phyloP scores from a whole-genome alignment of 352 stramenopile genomes.

The Phytophthora vignae region DNA sequence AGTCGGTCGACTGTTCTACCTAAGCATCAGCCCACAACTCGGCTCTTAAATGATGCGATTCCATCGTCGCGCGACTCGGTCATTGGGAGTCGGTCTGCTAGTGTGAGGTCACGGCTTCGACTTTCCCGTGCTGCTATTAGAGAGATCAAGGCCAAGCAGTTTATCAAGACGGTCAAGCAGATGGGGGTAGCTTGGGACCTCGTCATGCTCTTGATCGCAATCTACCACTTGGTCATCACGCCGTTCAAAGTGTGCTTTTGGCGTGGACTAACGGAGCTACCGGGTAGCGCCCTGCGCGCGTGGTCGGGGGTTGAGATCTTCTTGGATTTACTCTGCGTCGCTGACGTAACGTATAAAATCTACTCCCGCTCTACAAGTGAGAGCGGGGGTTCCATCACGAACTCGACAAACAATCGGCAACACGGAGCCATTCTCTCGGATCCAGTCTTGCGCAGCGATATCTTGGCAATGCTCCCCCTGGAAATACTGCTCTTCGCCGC shows the following conservation, averaged over 20 bases:
- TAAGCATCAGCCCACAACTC: slow-evolving; percentile 1
- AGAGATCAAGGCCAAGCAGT: slow-evolving; percentile 44
- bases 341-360: slow-evolving; percentile 56
- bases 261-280: slow-evolving; percentile 44
- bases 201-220: slow-evolving; percentile 48
- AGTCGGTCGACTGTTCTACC: slow-evolving; percentile 7
- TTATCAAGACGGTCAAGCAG: slow-evolving; percentile 47
- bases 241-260: slow-evolving; percentile 73
- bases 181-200: slow-evolving; percentile 59
- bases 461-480: slow-evolving; percentile 56
- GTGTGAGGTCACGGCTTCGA: slow-evolving; percentile 7
- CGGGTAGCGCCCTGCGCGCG: slow-evolving; percentile 19
- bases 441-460: slow-evolving; percentile 45
- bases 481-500: slow-evolving; percentile 50
- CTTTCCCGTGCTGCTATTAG: slow-evolving; percentile 7
- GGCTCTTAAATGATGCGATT: slow-evolving; percentile 11
- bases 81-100: neutral
- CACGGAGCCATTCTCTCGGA: slow-evolving; percentile 23
- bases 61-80: slow-evolving; percentile 6
- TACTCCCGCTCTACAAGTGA: slow-evolving; percentile 24
- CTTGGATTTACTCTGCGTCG: slow-evolving; percentile 55
- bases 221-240: slow-evolving; percentile 53
- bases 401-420: neutral
- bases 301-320: slow-evolving; percentile 68
- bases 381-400: slow-evolving; percentile 3